A percentile compares a stretch with the other conserved stretches of the same genome.
These are phyloP conservation scores for Acacia acuminata DNA, from an alignment of 306 rosid genomes.

Conservation along the genomic window DNA sequence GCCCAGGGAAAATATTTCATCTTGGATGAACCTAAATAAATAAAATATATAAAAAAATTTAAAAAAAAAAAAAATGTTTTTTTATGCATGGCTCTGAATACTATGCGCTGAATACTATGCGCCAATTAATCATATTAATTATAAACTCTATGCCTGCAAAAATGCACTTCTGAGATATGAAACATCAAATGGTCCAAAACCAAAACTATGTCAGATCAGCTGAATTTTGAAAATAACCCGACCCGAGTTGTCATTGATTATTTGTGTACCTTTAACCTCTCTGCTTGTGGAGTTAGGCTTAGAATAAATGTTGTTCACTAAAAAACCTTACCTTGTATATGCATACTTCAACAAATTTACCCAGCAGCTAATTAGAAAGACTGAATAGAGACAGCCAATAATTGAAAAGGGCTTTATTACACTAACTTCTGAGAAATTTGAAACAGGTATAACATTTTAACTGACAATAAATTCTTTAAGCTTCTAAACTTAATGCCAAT, in stretches of 20 bases:
- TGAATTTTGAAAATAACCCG: not conserved
- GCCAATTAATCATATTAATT: not conserved
- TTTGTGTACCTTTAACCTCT: not conserved
- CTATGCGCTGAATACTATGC: not conserved
- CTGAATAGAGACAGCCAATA: not conserved
- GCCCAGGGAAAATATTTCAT: not conserved
- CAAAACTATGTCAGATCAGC: not conserved
- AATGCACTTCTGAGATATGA: not conserved
- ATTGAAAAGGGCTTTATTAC: not conserved
- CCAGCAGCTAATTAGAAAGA: not conserved
- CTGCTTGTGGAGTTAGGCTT: not conserved
- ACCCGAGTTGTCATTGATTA: not conserved
- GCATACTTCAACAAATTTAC: not conserved
- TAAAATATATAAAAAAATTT: no score
- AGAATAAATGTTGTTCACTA: not conserved
- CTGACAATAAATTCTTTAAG: not conserved
- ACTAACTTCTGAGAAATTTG: not conserved
- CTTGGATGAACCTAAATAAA: not conserved
- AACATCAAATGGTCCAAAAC: not conserved
- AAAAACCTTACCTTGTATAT: not conserved
- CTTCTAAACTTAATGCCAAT: not conserved
- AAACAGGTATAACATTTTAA: not conserved
- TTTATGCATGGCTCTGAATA: not conserved
- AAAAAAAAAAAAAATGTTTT: no score
- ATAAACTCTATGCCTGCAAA: not conserved